Percentiles rank a stretch among this genome's conserved stretches.
Evolutionary conservation across 768 basidiomycete genomes (phyloP).

Genomic region (Rhodotorula graminis): DNA sequence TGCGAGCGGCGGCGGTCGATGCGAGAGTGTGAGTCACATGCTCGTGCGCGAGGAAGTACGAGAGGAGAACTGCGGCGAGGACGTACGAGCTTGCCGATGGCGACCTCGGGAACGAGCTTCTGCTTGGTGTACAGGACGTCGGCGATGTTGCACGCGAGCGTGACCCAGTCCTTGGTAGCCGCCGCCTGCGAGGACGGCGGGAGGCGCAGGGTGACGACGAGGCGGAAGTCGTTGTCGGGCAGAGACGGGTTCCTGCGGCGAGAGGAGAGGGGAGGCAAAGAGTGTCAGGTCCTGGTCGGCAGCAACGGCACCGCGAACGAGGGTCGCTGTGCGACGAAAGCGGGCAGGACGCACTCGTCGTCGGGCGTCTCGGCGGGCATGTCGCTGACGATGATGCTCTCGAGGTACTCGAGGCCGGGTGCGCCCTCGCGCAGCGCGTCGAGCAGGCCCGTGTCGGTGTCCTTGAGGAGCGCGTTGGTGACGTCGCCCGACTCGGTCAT

Average conservation of each 20-base stretch:
- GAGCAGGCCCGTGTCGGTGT: slow-evolving; percentile 17
- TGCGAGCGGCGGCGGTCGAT: not conserved
- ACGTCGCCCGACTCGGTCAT: slow-evolving; percentile 33
- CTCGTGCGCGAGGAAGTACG: too few relatives aligned
- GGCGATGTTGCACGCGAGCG: slow-evolving; percentile 26
- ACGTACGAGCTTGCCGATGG: slow-evolving; percentile 20
- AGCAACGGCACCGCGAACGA: too few relatives aligned
- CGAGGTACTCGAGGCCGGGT: slow-evolving; percentile 9
- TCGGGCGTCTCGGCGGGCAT: slow-evolving; percentile 11
- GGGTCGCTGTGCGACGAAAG: not conserved
- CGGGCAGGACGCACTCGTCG: not conserved
- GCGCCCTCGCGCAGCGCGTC: slow-evolving; percentile 5
- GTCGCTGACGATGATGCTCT: slow-evolving; percentile 27
- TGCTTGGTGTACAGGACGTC: slow-evolving; percentile 24
- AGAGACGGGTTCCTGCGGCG: slow-evolving; percentile 8
- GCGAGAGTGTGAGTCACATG: too few relatives aligned
- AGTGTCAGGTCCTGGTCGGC: not conserved
- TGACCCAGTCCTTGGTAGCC: not conserved
- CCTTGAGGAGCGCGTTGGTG: slow-evolving; percentile 23
- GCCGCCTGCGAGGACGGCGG: not conserved
- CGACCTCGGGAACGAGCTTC: slow-evolving; percentile 12
- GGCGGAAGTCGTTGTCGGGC: slow-evolving; percentile 9
- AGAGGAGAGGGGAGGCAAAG: too few relatives aligned
- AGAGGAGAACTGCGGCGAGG: not conserved
- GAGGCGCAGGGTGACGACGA: slow-evolving; percentile 25